Base-by-base conservation (phyloP, 2,329 filamentous ascomycete species). In the Apiospora koreana region DNA sequence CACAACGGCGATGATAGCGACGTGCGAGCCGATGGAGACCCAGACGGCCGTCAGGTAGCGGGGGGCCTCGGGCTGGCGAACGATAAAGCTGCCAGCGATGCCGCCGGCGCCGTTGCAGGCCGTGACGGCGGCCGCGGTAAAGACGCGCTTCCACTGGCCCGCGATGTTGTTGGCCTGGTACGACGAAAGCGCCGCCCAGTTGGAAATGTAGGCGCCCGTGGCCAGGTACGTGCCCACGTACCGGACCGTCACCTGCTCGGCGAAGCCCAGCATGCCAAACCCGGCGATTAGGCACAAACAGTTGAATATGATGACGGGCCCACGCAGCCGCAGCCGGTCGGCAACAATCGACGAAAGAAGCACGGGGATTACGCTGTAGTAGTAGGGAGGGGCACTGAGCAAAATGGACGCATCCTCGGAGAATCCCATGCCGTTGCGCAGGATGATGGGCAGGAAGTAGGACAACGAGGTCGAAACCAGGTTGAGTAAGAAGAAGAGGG, bases 191-290 rank as follows among this genome's bases (percentile, higher is more conserved):
- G 89, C 90, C 0, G 91, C 90, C 90, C 90, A 92, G 73, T 93
- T 93, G 4, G 87, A 88, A 4, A 92, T 85, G 73, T 92, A 92
- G 0, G 90, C 89, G 0, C 91, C 91, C 0, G 90, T 92, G 0
- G 90, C 89, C 1, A 93, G 83, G 77, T 87, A 92, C 0, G 88
- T 89, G 10, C 90, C 91, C 41, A 91, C 81, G 72, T 92, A 92
- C 65, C 91, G 86, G 3, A 89, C 88, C 0, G 88, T 83, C 68
- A 91, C 86, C 69, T 90, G 85, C 18, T 82, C 80, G 0, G 86
- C 82, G 76, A 92, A 90, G 1, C 90, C 90, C 4, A 92, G 83
- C 86, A 92, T 89, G 73, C 86, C 83, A 77, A 92, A 92, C 2
- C 90, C 91, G 0, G 84, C 81, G 70, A 92, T 88, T 8, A 92